Conservation (phyloP, 805 yeast species). For the Wickerhamomyces ciferrii region DNA sequence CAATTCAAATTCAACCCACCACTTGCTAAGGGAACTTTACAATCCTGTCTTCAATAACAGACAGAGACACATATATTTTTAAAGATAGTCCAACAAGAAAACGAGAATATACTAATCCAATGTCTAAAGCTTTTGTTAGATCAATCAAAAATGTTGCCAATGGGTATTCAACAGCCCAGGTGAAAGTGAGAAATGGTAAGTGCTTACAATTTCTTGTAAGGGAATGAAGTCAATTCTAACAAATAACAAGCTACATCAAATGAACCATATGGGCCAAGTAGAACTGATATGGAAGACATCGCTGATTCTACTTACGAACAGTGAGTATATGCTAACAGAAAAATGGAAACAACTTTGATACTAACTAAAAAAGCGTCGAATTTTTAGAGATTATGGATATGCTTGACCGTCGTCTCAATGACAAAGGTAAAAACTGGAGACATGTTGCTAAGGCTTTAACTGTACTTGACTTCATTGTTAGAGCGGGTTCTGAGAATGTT, state of each 20-base stretch:
- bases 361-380: conserved; percentile 39
- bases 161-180: conserved; percentile 84
- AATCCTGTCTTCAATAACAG: no score
- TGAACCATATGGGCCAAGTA: conserved; percentile 79
- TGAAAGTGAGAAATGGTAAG: conserved; percentile 68
- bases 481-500: conserved; percentile 83
- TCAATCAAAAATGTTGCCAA: conserved; percentile 71
- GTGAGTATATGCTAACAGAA: conserved; percentile 16
- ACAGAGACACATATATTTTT: no score
- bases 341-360: conserved; percentile 2
- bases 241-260: conserved; percentile 65
- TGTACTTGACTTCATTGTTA: conserved; percentile 80
- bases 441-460: conserved; percentile 91
- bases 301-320: conserved; percentile 64
- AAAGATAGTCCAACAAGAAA: background rate
- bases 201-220: background rate
- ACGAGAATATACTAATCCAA: conserved; percentile 15
- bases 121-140: conserved; percentile 78
- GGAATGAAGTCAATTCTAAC: background rate
- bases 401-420: conserved; percentile 86
- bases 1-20: background rate
- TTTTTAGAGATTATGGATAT: conserved; percentile 90
- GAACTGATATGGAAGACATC: conserved; percentile 77
- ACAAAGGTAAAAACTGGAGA: conserved; percentile 96
- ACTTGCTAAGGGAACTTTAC: no score